Evolutionary conservation across 192 early-diverging fungal genomes (phyloP).

Genomic region (Oehlia diaphana): DNA sequence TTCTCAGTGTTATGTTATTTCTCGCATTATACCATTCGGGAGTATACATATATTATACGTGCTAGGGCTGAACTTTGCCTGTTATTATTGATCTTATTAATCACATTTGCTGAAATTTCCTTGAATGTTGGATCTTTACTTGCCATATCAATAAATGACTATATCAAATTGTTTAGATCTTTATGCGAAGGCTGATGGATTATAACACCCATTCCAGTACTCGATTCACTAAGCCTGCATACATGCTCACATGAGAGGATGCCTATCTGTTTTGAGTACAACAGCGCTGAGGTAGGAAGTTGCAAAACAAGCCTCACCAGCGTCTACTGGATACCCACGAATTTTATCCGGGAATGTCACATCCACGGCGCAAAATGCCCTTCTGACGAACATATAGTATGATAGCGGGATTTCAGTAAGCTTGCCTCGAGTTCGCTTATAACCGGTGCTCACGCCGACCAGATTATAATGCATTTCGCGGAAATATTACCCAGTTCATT

Average conservation of each 20-base stretch:
- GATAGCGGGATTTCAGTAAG: too few species aligned
- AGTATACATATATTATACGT: neutral
- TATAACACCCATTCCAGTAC: neutral
- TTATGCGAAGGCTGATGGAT: slow-evolving; percentile 18
- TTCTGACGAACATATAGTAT: neutral
- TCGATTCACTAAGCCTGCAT: slow-evolving; percentile 10
- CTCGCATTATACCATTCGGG: too few species aligned
- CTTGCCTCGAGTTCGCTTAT: too few species aligned
- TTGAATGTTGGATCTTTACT: too few species aligned
- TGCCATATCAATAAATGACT: neutral
- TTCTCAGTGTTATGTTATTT: too few species aligned
- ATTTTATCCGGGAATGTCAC: neutral
- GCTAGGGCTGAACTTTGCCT: slow-evolving; percentile 7
- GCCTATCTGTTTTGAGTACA: neutral
- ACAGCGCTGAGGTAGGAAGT: slow-evolving; percentile 2
- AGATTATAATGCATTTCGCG: slow-evolving; percentile 6
- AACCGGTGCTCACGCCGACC: neutral
- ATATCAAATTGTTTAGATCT: neutral
- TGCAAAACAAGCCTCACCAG: slow-evolving; percentile 6
- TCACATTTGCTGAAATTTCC: neutral
- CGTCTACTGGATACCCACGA: slow-evolving; percentile 1
- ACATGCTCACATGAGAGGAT: slow-evolving; percentile 12
- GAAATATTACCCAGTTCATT: slow-evolving; percentile 5
- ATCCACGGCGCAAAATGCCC: slow-evolving; percentile 1
- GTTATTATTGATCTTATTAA: neutral